Percentiles rank a stretch among this genome's conserved stretches.
Evolutionary conservation across 2,329 filamentous ascomycete genomes (phyloP).

Genomic region (Pyricularia sp.): DNA sequence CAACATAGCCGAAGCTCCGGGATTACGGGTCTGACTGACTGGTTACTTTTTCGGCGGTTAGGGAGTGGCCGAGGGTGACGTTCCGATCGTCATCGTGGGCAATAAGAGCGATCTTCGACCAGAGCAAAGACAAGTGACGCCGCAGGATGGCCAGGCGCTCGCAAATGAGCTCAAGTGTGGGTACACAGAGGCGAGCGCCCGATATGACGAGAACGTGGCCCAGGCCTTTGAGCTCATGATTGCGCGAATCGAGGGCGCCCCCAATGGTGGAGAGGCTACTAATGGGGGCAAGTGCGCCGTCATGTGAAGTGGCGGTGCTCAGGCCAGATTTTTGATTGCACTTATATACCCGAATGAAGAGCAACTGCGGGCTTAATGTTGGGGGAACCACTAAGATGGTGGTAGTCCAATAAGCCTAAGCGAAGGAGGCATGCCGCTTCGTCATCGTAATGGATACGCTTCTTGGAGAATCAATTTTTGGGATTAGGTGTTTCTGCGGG

Average conservation of each 20-base stretch:
- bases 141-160: slow-evolving; percentile 74
- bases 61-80: slow-evolving; percentile 66
- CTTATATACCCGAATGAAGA: background rate
- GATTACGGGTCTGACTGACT: background rate
- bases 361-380: background rate
- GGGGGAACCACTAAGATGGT: background rate
- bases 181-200: slow-evolving; percentile 88
- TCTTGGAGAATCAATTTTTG: background rate
- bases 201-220: slow-evolving; percentile 85
- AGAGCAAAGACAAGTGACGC: slow-evolving; percentile 81
- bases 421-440: background rate
- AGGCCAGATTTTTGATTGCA: background rate
- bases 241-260: slow-evolving; percentile 83
- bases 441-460: background rate
- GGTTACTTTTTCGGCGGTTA: slow-evolving; percentile 21
- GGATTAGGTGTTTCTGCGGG: background rate
- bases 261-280: slow-evolving; percentile 76
- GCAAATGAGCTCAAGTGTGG: slow-evolving; percentile 81
- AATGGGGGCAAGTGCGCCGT: slow-evolving; percentile 57
- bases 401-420: background rate
- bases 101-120: slow-evolving; percentile 93
- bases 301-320: slow-evolving; percentile 48
- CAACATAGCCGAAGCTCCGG: background rate
- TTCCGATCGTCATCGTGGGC: slow-evolving; percentile 87
- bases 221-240: slow-evolving; percentile 93